Base-by-base conservation (phyloP, 306 rosid genomes). In the Benincasa hispida region DNA sequence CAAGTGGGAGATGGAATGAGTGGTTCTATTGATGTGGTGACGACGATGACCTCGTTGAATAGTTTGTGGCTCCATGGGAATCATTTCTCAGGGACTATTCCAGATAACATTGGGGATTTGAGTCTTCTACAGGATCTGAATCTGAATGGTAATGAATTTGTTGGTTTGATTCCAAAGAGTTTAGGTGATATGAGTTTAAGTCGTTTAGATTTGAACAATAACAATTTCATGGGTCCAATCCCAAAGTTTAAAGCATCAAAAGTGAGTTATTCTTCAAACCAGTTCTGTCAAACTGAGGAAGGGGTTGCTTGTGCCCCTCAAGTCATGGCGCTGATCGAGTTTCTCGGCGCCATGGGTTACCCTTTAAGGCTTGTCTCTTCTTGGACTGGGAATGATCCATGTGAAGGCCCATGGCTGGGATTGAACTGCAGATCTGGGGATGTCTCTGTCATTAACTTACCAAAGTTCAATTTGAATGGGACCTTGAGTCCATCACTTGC, bases 21-120 rank as follows among this genome's bases (percentile, higher is more conserved):
- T 54, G 99, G 99, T 42, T 60, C 81, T 21, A 85, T 95, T 62
- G 90, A 87, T 58, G 85, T 89, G 50, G 82, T 92, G 72, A 76
- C 89, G 0, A 80, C 91, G 14, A 95, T 95, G 93, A 75, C 57
- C 60, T 87, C 90, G 21, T 90, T 95, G 14, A 83, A 66, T 2
- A 86, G 87, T 58, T 37, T 89, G 50, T 95, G 97, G 98, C 98
- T 95, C 58, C 99, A 95, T 41, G 99, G 99, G 41, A 95, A 95
- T 76, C 72, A 72, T 25, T 95, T 95, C 86, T 60, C 87, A 1
- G 97, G 97, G 39, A 66, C 82, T 4, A 92, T 95, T 80, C 98
- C 98, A 0, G 88, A 63, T 11, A 88, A 76, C 72, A 90, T 90
- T 76, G 98, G 98, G 55, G 79, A 81, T 47, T 81, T 95, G 78